Evolutionary conservation across 2,329 filamentous ascomycete species (phyloP), one percentile per base, ranked within the genome.

Genomic region (Penicillium sp.): DNA sequence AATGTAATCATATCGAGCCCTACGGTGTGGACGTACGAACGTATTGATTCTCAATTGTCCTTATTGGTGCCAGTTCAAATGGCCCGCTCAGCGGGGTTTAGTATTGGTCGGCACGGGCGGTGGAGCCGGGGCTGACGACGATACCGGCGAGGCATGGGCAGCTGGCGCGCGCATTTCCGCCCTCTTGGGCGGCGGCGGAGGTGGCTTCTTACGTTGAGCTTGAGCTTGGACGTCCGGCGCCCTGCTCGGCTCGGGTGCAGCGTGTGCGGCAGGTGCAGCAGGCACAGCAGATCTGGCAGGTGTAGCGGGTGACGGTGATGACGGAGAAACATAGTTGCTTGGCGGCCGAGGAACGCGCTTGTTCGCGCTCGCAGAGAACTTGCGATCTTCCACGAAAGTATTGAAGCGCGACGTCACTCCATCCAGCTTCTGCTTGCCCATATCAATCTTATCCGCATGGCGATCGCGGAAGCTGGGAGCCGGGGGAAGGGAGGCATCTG

Each of bases 401-500:
- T 77, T 78, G 42, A 80, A 66, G 27, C 72, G 73, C 24, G 59
- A 61, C 2, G 53, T 56, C 37, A 56, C 58, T 1, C 71, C 73
- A 50, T 79, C 80, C 8, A 83, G 82, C 18, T 75, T 77, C 60
- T 76, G 73, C 59, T 78, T 75, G 0, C 84, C 84, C 5, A 79
- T 71, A 1, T 80, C 78, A 5, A 87, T 80, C 64, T 88, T 82
- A 15, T 85, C 84, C 3, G 84, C 52, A 82, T 84, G 33, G 80
- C 79, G 32, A 82, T 86, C 25, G 76, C 75, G 1, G 81, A 84
- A 12, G 82, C 75, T 70, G 50, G 74, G 76, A 73, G 7, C 80
- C 75, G 60, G 88, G 82, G 4, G 80, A 70, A 2, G 83, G 55
- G 45, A 31, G 9, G 46, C 33, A 5, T 0, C 46, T 81, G 83